Evolutionary conservation across 257 asterid species (phyloP).

Genomic region (Perilla frutescens): DNA sequence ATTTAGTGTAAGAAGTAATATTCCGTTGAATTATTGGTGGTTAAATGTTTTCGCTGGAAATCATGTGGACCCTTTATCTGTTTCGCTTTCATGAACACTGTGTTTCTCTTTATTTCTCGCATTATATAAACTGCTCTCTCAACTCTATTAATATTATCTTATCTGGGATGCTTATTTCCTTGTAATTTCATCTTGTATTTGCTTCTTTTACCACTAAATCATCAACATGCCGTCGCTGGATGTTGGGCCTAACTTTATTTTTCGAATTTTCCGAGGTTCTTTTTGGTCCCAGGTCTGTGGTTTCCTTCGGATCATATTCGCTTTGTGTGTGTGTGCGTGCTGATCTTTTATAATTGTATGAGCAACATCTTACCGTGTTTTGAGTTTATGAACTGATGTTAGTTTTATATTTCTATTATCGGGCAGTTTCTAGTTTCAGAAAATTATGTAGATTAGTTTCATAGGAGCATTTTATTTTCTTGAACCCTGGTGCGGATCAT

Average conservation of each 20-base stretch:
- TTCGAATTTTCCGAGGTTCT: slow-evolving; percentile 43
- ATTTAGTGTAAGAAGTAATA: background rate
- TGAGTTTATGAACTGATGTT: slow-evolving; percentile 5
- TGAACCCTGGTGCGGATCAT: background rate
- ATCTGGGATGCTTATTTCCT: slow-evolving; percentile 33
- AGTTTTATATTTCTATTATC: background rate
- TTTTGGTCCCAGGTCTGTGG: slow-evolving; percentile 46
- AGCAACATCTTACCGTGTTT: background rate
- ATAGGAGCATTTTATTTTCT: background rate
- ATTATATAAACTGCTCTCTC: background rate
- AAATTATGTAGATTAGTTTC: slow-evolving; percentile 1
- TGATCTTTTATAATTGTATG: background rate
- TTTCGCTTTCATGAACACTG: slow-evolving; percentile 35
- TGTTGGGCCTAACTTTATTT: slow-evolving; percentile 43
- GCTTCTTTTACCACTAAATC: slow-evolving; percentile 14
- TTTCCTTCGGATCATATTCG: background rate
- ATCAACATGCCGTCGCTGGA: slow-evolving; percentile 49
- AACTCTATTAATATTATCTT: background rate
- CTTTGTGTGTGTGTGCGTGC: background rate
- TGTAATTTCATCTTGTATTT: slow-evolving; percentile 14
- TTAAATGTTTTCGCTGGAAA: slow-evolving; percentile 23
- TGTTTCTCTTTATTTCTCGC: background rate
- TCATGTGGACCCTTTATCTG: slow-evolving; percentile 40
- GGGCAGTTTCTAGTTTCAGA: slow-evolving; percentile 19
- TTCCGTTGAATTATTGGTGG: slow-evolving; percentile 31